These are phyloP conservation scores for Globisporangium parvum DNA, from an alignment of 352 stramenopile species.

Conservation along the genomic window DNA sequence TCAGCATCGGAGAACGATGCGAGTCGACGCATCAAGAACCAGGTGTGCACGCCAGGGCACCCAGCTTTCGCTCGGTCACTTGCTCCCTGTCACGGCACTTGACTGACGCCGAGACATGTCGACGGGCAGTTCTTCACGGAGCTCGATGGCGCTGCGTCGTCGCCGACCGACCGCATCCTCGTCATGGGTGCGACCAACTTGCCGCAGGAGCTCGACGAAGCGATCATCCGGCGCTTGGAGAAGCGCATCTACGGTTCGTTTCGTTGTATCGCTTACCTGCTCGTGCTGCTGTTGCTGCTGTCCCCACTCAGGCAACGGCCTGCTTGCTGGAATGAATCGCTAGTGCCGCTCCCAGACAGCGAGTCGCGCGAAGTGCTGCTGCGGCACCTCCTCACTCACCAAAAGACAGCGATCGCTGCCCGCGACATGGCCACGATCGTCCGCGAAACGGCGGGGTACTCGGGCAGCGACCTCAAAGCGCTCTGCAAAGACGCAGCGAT, in stretches of 20 bases:
- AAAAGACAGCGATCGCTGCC: constrained; percentile 47
- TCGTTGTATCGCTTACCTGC: too few relatives aligned
- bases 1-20: constrained; percentile 81
- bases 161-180: constrained; percentile 70
- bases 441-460: constrained; percentile 75
- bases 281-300: too few relatives aligned
- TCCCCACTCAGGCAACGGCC: too few relatives aligned
- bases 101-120: too few relatives aligned
- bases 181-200: constrained; percentile 88
- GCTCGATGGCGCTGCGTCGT: constrained; percentile 73
- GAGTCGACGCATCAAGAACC: constrained; percentile 86
- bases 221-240: constrained; percentile 78
- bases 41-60: constrained; percentile 47
- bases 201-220: constrained; percentile 82
- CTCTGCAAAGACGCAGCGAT: constrained; percentile 93
- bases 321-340: too few relatives aligned
- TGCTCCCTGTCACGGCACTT: too few relatives aligned
- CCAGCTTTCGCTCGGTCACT: too few relatives aligned
- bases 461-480: constrained; percentile 87
- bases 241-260: constrained; percentile 90
- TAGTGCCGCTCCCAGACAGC: constrained; percentile 70
- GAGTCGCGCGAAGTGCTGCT: constrained; percentile 47
- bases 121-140: constrained; percentile 91
- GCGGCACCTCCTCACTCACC: constrained; percentile 41
- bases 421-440: constrained; percentile 70